Evolutionary conservation across 768 basidiomycete genomes (phyloP).

Genomic region (Piloderma croceum): DNA sequence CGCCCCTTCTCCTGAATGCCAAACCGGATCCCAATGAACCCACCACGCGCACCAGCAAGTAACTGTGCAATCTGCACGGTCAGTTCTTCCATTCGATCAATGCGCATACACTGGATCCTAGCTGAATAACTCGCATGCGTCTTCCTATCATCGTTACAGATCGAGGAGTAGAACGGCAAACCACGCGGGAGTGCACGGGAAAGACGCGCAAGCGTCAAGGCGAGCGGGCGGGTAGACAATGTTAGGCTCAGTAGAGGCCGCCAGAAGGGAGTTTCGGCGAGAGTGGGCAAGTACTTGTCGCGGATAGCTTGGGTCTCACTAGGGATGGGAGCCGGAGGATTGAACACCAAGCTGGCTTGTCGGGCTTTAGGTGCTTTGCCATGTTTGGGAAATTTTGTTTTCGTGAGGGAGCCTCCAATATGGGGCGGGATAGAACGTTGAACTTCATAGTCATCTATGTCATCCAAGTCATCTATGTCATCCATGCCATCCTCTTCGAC

Average conservation of each 20-base stretch:
- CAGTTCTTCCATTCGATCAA: constrained; percentile 29
- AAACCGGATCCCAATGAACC: constrained; percentile 33
- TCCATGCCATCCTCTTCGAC: too few relatives aligned
- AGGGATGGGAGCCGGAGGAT: too few relatives aligned
- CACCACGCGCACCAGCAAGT: constrained; percentile 33
- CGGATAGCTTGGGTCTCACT: constrained; percentile 13
- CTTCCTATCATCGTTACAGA: constrained; percentile 30
- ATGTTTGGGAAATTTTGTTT: too few relatives aligned
- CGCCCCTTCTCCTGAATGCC: constrained; percentile 24
- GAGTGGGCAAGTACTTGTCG: constrained; percentile 23
- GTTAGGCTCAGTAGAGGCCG: constrained; percentile 37
- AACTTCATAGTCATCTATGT: too few relatives aligned
- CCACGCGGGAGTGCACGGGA: constrained; percentile 28
- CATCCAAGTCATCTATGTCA: too few relatives aligned
- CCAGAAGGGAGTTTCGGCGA: constrained; percentile 31
- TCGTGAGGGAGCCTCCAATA: too few relatives aligned
- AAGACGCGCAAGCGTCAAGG: constrained; percentile 28
- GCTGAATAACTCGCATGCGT: constrained; percentile 23
- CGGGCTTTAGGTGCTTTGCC: too few relatives aligned
- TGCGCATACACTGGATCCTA: constrained; percentile 30
- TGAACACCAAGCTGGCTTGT: too few relatives aligned
- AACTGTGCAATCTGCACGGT: constrained; percentile 22
- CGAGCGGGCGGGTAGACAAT: constrained; percentile 38
- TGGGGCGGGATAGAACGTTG: too few relatives aligned
- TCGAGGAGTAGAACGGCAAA: constrained; percentile 28